Evolutionary conservation across 495 filamentous ascomycete species (phyloP).

Genomic region (Lasiosphaeria ovina): DNA sequence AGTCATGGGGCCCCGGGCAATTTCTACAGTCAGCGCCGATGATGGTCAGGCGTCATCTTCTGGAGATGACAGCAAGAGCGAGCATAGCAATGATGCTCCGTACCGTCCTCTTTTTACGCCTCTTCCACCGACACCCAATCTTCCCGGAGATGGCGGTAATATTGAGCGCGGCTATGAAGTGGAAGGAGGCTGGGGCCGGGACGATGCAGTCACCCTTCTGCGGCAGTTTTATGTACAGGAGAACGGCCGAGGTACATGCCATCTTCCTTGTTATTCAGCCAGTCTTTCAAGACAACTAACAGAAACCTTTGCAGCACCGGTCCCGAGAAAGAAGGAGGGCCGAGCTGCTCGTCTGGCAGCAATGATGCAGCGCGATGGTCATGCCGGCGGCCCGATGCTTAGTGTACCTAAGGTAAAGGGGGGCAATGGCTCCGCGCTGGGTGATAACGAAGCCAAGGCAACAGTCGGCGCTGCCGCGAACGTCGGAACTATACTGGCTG

Average conservation of each 20-base stretch:
- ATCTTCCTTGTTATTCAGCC: not conserved
- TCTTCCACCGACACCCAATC: not conserved
- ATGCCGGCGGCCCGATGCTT: conserved; percentile 27
- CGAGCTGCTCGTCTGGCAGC: conserved; percentile 47
- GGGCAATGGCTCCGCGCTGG: no score
- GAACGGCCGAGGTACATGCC: conserved; percentile 71
- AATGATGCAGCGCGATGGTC: conserved; percentile 40
- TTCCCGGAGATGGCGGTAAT: conserved; percentile 42
- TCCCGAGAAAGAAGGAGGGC: conserved; percentile 53
- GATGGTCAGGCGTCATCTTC: conserved; percentile 4
- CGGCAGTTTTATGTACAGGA: conserved; percentile 96
- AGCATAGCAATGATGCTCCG: conserved; percentile 7
- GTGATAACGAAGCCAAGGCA: no score
- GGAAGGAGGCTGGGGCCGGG: conserved; percentile 76
- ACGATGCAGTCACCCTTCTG: conserved; percentile 87
- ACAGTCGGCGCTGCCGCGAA: no score
- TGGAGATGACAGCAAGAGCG: conserved; percentile 8
- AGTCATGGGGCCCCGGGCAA: conserved; percentile 23
- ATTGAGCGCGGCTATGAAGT: conserved; percentile 74
- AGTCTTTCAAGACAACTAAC: conserved; percentile 3
- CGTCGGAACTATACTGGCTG: no score
- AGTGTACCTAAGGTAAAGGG: conserved; percentile 1
- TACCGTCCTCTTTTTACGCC: conserved; percentile 8
- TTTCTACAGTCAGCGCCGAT: conserved; percentile 15
- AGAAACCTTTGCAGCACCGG: conserved; percentile 36